Base-by-base conservation (phyloP, 306 rosid species). In the Lathyrus sativus region DNA sequence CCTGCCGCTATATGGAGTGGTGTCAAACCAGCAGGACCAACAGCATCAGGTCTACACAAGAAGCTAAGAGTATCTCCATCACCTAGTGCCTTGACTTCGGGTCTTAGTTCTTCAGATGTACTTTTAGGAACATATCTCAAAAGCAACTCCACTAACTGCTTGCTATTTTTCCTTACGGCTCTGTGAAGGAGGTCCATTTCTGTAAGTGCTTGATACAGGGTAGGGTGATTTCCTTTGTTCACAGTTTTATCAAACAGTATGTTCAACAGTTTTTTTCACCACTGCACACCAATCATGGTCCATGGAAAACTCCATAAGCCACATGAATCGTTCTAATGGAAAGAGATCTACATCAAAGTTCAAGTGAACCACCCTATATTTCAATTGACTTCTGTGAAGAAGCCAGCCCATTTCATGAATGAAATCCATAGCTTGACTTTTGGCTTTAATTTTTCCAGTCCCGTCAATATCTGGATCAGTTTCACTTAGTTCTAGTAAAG, bases 361-460 rank as follows among this genome's bases (percentile, higher is more conserved):
- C 83, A 77, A 44, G 59, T 68, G 73, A 68, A 86, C 86, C 68
- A 86, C 69, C 78, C 88, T 89, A 74, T 79, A 85, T 69, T 77
- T 89, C 72, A 79, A 69, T 17, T 75, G 89, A 76, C 83, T 82
- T 78, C 90, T 88, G 78, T 88, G 98, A 67, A 92, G 92, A 62
- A 92, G 85, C 96, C 98, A 92, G 51, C 98, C 98, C 82, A 92
- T 82, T 89, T 89, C 98, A 70, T 92, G 89, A 71, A 92, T 83
- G 72, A 89, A 92, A 74, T 89, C 93, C 84, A 89, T 67, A n/a
- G 95, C 98, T 26, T 80, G 85, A 77, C 83, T 83, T 76, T 79
- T n/a, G n/a, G n/a, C n/a, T n/a, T n/a, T n/a, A n/a, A n/a, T n/a
- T n/a, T n/a, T n/a, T n/a, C n/a, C n/a, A n/a, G n/a, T n/a, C n/a